These are phyloP conservation scores for Geranomyces michiganensis DNA, from an alignment of 192 early-diverging fungal genomes.

Conservation along the genomic window DNA sequence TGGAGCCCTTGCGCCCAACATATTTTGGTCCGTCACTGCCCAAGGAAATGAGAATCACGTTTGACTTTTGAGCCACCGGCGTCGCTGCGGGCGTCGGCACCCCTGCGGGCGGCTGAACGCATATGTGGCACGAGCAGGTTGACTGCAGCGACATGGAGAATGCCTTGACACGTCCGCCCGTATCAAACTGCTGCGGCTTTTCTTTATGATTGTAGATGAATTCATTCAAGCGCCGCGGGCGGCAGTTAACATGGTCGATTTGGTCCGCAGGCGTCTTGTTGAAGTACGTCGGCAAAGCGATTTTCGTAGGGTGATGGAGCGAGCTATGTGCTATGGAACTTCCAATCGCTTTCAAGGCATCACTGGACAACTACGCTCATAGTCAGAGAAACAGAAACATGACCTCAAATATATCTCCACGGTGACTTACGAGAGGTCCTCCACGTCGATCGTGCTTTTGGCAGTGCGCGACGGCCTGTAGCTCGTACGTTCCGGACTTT, in stretches of 20 bases:
- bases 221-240: conserved; percentile 11
- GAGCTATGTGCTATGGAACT: not conserved
- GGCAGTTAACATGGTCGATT: conserved; percentile 10
- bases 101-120: not conserved
- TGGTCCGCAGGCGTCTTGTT: not conserved
- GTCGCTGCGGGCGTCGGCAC: not conserved
- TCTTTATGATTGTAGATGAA: conserved; percentile 21
- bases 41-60: conserved; percentile 13
- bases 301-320: conserved; percentile 20
- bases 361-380: not conserved
- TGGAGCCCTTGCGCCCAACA: not conserved
- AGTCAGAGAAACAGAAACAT: not conserved
- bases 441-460: conserved; percentile 15
- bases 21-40: conserved; percentile 10
- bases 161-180: conserved; percentile 28
- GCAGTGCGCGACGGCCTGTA: conserved; percentile 16
- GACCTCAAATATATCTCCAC: no score
- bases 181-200: conserved; percentile 16
- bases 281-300: not conserved
- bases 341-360: not conserved
- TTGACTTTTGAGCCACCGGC: not conserved
- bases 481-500: not conserved
- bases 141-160: conserved; percentile 24
- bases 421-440: not conserved
- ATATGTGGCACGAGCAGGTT: conserved; percentile 31